These are phyloP conservation scores for Ophiostoma fasciatum DNA, from an alignment of 2,329 filamentous ascomycete genomes.

Conservation along the genomic window DNA sequence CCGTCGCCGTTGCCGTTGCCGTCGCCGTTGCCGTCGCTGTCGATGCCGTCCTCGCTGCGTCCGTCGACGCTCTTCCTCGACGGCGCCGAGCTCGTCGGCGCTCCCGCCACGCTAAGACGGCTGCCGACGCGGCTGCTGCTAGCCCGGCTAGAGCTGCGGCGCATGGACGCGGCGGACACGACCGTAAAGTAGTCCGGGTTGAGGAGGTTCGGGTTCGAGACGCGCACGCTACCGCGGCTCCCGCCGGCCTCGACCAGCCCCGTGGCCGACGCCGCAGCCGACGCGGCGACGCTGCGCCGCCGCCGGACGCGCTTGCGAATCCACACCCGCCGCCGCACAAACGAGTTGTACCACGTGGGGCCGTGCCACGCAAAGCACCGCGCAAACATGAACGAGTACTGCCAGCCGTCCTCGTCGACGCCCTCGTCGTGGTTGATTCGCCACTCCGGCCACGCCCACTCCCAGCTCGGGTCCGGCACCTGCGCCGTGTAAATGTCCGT, in stretches of 20 bases:
- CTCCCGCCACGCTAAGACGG: constrained; percentile 10
- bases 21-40: constrained; percentile 20
- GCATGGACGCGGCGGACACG: constrained; percentile 34
- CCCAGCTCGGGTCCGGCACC: constrained; percentile 87
- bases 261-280: constrained; percentile 1
- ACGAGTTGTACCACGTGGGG: constrained; percentile 85
- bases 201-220: constrained; percentile 46
- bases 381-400: constrained; percentile 82
- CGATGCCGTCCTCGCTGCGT: not conserved
- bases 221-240: constrained; percentile 11
- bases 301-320: constrained; percentile 59
- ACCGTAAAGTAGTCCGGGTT: constrained; percentile 72
- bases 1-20: constrained; percentile 44
- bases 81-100: constrained; percentile 24
- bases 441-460: constrained; percentile 65
- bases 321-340: constrained; percentile 83
- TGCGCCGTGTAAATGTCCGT: constrained; percentile 72
- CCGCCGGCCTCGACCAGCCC: constrained; percentile 20
- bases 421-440: constrained; percentile 56
- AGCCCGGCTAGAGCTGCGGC: constrained; percentile 25
- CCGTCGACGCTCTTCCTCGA: constrained; percentile 13
- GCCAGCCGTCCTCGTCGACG: constrained; percentile 77
- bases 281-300: constrained; percentile 10
- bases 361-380: constrained; percentile 72
- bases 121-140: constrained; percentile 16